Conservation (phyloP, 208 protist genomes). For the Herpetomonas tarakana region DNA sequence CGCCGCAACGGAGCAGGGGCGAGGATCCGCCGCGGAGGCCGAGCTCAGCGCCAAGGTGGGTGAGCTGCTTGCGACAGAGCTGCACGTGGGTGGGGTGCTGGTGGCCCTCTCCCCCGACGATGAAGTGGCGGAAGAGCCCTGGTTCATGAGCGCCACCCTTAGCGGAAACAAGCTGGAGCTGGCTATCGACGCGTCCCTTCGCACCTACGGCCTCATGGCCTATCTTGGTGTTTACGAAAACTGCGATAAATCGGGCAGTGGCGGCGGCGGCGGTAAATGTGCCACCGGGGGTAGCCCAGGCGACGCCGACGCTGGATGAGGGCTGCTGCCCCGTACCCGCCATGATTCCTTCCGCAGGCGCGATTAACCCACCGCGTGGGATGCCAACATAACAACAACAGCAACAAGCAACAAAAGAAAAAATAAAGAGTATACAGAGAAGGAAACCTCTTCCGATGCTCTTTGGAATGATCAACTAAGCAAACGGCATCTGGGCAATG, state of each 20-base stretch:
- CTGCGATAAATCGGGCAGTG: not conserved
- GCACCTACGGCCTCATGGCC: constrained; percentile 71
- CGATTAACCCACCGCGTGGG: too few relatives aligned
- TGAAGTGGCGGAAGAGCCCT: constrained; percentile 18
- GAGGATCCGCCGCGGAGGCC: constrained; percentile 11
- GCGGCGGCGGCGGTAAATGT: not conserved
- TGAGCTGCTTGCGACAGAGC: constrained; percentile 29
- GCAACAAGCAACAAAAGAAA: constrained; percentile 1
- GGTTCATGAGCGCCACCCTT: constrained; percentile 84
- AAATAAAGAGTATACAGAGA: not conserved
- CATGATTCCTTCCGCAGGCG: too few relatives aligned
- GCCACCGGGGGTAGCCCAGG: too few relatives aligned
- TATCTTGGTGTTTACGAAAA: constrained; percentile 49
- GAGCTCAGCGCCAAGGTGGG: constrained; percentile 14
- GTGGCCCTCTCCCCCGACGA: constrained; percentile 34
- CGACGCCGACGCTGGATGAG: too few relatives aligned
- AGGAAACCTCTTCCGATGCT: not conserved
- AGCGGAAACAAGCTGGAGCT: constrained; percentile 81
- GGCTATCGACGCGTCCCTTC: constrained; percentile 74
- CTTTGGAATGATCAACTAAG: too few relatives aligned
- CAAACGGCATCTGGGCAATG: too few relatives aligned
- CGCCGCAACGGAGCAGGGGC: constrained; percentile 16
- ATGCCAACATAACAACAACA: too few relatives aligned
- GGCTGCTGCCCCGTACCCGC: too few relatives aligned
- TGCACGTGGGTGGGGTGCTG: constrained; percentile 66